Conservation (phyloP, 768 basidiomycete species). For the Chalciporus pseudorubinellus region DNA sequence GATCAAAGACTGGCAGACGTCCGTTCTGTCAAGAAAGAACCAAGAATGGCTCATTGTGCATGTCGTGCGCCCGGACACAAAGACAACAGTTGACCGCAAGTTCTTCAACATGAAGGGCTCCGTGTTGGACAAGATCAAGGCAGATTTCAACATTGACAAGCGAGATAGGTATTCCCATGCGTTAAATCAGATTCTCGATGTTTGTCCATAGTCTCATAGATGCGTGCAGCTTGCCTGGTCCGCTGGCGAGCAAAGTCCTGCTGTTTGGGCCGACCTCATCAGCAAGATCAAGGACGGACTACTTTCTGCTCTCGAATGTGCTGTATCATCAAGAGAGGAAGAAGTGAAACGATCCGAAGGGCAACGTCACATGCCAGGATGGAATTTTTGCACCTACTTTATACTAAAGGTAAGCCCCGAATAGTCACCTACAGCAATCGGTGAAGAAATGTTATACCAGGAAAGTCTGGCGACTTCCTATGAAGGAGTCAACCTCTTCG, state of each 20-base stretch:
- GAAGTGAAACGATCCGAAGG: constrained; percentile 87
- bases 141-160: constrained; percentile 90
- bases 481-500: constrained; percentile 83
- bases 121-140: constrained; percentile 85
- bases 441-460: constrained; percentile 40
- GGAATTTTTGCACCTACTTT: constrained; percentile 99
- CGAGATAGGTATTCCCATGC: constrained; percentile 59
- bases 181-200: constrained; percentile 4
- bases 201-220: constrained; percentile 39
- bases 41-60: constrained; percentile 95
- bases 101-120: constrained; percentile 84
- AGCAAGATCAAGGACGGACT: constrained; percentile 89
- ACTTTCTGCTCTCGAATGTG: constrained; percentile 77
- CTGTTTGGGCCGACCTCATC: constrained; percentile 84
- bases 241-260: constrained; percentile 66
- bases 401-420: constrained; percentile 75
- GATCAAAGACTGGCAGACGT: constrained; percentile 88
- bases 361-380: constrained; percentile 90
- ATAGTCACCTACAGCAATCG: not conserved
- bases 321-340: constrained; percentile 79
- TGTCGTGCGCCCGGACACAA: constrained; percentile 71
- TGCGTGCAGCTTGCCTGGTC: constrained; percentile 83
- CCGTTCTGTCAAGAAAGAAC: constrained; percentile 64
- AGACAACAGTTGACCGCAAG: constrained; percentile 49
- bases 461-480: constrained; percentile 93